Evolutionary conservation across 495 filamentous ascomycete genomes (phyloP).

Genomic region (Penicillium paxilli): DNA sequence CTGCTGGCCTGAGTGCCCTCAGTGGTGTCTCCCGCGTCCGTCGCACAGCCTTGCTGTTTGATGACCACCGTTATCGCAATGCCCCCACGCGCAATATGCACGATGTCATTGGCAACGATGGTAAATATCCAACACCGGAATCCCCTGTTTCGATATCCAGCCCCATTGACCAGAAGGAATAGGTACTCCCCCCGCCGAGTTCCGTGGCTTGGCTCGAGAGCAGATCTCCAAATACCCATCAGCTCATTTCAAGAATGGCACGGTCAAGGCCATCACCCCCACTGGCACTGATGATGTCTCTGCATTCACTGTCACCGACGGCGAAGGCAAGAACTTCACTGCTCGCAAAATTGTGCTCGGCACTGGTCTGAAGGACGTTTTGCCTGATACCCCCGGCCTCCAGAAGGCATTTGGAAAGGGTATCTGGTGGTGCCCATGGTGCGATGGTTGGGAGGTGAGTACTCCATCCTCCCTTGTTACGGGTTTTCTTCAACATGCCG

Average conservation of each 20-base stretch:
- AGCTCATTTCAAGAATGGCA: slow-evolving; percentile 50
- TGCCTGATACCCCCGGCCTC: slow-evolving; percentile 54
- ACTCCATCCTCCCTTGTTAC: background rate
- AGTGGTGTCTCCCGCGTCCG: slow-evolving; percentile 57
- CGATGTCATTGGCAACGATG: slow-evolving; percentile 59
- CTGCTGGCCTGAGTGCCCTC: slow-evolving; percentile 42
- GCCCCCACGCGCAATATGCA: slow-evolving; percentile 55
- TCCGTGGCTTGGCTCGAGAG: slow-evolving; percentile 51
- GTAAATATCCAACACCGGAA: slow-evolving; percentile 25
- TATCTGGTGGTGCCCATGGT: slow-evolving; percentile 64
- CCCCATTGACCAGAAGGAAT: background rate
- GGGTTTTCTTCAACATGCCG: too few species aligned
- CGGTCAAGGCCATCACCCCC: slow-evolving; percentile 45
- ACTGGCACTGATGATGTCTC: slow-evolving; percentile 30
- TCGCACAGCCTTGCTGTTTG: slow-evolving; percentile 52
- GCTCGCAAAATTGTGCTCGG: slow-evolving; percentile 56
- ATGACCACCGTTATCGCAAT: slow-evolving; percentile 58
- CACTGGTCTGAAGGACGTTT: slow-evolving; percentile 53
- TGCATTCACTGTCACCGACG: slow-evolving; percentile 43
- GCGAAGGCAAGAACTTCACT: slow-evolving; percentile 33
- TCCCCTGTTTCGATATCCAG: background rate
- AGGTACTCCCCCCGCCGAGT: slow-evolving; percentile 53
- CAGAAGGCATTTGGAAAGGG: slow-evolving; percentile 54
- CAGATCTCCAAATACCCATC: slow-evolving; percentile 51
- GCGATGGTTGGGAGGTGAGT: slow-evolving; percentile 53